phyloP scores from a whole-genome alignment of 2,329 filamentous ascomycete genomes.

The Tolypocladium nubicola region DNA sequence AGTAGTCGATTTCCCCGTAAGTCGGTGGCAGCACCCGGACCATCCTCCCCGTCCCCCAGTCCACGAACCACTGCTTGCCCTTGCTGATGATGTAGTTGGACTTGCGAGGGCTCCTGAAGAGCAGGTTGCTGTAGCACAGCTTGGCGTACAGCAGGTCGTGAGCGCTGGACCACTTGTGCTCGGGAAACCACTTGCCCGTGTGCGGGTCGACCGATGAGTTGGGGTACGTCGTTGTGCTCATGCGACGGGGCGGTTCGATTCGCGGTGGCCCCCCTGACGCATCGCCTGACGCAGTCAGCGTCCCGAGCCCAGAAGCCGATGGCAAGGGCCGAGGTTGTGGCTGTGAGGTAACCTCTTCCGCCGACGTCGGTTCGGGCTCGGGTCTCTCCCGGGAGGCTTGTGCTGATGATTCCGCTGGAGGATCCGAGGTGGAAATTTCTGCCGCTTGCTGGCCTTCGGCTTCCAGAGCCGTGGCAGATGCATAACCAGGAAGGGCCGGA shows the following conservation, averaged over 20 bases:
- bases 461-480: neutral
- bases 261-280: constrained; percentile 14
- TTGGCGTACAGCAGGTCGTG: constrained; percentile 51
- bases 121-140: constrained; percentile 47
- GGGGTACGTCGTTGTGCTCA: constrained; percentile 34
- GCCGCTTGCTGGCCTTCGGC: neutral
- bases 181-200: constrained; percentile 46
- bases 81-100: constrained; percentile 46
- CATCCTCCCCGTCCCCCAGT: constrained; percentile 48
- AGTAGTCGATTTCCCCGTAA: constrained; percentile 40
- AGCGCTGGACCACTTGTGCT: constrained; percentile 41
- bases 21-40: constrained; percentile 40
- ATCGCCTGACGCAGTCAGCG: neutral
- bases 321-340: constrained; percentile 4
- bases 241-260: constrained; percentile 22
- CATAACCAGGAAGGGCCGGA: constrained; percentile 12
- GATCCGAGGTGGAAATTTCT: neutral
- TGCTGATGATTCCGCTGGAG: neutral
- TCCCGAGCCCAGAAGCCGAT: neutral
- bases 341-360: neutral
- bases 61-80: constrained; percentile 48
- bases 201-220: constrained; percentile 34
- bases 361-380: constrained; percentile 2
- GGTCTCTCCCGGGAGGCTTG: neutral
- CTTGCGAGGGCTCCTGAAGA: constrained; percentile 46